A percentile compares a stretch with the other conserved stretches of the same genome.
Conservation (phyloP, 768 basidiomycete genomes). For the Plicaturopsis crispa region DNA sequence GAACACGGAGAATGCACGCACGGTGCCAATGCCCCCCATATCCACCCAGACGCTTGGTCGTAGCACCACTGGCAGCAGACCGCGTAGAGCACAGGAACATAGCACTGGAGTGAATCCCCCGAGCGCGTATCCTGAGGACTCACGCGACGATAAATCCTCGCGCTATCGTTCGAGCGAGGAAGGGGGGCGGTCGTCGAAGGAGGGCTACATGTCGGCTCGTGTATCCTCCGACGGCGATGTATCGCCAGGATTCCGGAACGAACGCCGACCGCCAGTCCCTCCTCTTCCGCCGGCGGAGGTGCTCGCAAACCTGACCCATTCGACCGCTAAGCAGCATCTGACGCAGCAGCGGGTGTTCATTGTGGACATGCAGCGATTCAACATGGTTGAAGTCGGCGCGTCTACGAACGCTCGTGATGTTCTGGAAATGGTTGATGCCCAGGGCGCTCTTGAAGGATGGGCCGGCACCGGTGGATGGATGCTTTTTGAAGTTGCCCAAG, state of each 20-base stretch:
- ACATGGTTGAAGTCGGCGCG: constrained; percentile 63
- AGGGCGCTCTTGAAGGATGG: constrained; percentile 60
- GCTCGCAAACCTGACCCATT: constrained; percentile 20
- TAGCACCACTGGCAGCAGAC: constrained; percentile 24
- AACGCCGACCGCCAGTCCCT: constrained; percentile 26
- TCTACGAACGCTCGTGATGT: constrained; percentile 70
- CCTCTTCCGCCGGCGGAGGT: constrained; percentile 26
- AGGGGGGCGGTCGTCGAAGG: constrained; percentile 11
- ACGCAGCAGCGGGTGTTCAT: constrained; percentile 73
- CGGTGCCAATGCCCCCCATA: constrained; percentile 25
- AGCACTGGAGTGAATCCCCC: constrained; percentile 2
- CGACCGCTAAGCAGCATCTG: constrained; percentile 19
- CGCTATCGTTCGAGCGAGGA: constrained; percentile 21
- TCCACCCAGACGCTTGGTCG: constrained; percentile 24
- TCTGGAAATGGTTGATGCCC: constrained; percentile 51
- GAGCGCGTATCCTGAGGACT: too few relatives aligned
- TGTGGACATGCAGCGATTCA: constrained; percentile 67
- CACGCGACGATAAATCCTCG: constrained; percentile 14
- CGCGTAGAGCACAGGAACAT: constrained; percentile 8
- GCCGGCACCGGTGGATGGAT: constrained; percentile 71
- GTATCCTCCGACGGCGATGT: constrained; percentile 15
- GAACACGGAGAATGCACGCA: constrained; percentile 21
- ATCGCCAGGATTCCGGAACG: not conserved
- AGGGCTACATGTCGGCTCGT: constrained; percentile 8
- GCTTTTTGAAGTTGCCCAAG: constrained; percentile 83